Conservation (phyloP, 495 filamentous ascomycete genomes). For the Penicillium bialowiezense region DNA sequence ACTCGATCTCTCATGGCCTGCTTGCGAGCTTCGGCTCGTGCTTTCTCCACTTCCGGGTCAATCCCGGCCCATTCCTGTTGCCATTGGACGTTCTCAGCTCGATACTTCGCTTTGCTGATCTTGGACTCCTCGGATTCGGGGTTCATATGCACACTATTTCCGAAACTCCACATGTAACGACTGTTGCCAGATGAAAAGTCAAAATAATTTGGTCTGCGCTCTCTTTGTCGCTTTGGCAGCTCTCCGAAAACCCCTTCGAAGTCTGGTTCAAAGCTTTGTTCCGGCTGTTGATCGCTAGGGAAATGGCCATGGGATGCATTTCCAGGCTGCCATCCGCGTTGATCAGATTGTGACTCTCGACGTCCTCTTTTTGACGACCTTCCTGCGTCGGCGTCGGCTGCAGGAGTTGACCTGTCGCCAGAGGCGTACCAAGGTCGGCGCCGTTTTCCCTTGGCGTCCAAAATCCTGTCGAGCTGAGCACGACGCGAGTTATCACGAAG, state of each 20-base stretch:
- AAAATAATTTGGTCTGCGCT: background rate
- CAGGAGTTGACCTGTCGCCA: background rate
- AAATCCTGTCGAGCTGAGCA: conserved; percentile 20
- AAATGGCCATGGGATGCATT: too few species aligned
- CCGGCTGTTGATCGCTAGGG: too few species aligned
- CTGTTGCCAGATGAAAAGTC: too few species aligned
- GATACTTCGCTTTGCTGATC: conserved; percentile 17
- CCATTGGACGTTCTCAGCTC: conserved; percentile 14
- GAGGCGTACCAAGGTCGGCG: background rate
- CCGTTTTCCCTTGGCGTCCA: background rate
- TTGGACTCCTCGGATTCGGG: conserved; percentile 20
- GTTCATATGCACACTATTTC: conserved; percentile 35
- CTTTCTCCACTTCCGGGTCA: conserved; percentile 11
- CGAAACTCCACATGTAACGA: conserved; percentile 31
- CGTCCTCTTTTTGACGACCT: too few species aligned
- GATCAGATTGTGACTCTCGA: too few species aligned
- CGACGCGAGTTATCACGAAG: conserved; percentile 35
- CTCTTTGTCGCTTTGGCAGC: background rate
- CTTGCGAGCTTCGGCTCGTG: conserved; percentile 4
- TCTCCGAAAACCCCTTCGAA: too few species aligned
- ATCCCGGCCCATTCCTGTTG: conserved; percentile 8
- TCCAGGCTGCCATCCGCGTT: too few species aligned
- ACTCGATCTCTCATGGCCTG: conserved; percentile 10
- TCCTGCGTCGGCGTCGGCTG: background rate
- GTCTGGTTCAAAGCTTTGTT: too few species aligned